These are phyloP conservation scores for Sideroxylon spinosum DNA, from an alignment of 179 eudicot genomes.

Conservation along the genomic window DNA sequence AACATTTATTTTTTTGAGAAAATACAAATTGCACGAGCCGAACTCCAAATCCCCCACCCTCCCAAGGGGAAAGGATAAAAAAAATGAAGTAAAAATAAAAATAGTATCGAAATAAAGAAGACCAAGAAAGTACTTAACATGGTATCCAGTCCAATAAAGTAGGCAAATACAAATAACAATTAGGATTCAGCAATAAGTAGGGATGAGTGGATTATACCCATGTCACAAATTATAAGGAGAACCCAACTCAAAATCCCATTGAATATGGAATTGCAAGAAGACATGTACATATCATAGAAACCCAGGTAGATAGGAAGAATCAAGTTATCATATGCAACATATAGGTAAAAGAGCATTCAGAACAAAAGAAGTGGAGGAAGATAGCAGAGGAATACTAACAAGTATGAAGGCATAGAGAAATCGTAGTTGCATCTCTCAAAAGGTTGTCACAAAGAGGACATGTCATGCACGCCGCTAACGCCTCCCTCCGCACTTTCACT, in stretches of 20 bases:
- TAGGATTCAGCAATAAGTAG: too few relatives aligned
- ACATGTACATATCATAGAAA: not conserved
- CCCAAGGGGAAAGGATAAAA: not conserved
- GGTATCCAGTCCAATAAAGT: too few relatives aligned
- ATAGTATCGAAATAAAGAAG: too few relatives aligned
- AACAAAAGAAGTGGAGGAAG: not conserved
- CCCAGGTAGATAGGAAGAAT: not conserved
- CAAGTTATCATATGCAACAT: not conserved
- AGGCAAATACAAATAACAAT: too few relatives aligned
- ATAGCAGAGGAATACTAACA: conserved; percentile 25
- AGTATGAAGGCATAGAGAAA: conserved; percentile 45
- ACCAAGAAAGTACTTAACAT: too few relatives aligned
- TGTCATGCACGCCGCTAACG: conserved; percentile 45
- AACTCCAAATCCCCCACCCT: not conserved
- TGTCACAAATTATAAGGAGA: too few relatives aligned
- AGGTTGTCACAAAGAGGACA: conserved; percentile 50
- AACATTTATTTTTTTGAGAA: not conserved
- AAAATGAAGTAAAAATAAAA: too few relatives aligned
- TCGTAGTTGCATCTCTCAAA: conserved; percentile 41
- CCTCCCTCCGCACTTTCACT: conserved; percentile 36
- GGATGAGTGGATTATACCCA: too few relatives aligned
- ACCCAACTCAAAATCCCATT: not conserved
- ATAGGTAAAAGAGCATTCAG: not conserved
- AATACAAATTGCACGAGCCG: not conserved
- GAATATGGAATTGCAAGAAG: not conserved